Percentiles rank a stretch among this genome's conserved stretches.
These are phyloP conservation scores for Sporothrix pseudoabietina DNA, from an alignment of 2,329 filamentous ascomycete genomes.

Conservation along the genomic window DNA sequence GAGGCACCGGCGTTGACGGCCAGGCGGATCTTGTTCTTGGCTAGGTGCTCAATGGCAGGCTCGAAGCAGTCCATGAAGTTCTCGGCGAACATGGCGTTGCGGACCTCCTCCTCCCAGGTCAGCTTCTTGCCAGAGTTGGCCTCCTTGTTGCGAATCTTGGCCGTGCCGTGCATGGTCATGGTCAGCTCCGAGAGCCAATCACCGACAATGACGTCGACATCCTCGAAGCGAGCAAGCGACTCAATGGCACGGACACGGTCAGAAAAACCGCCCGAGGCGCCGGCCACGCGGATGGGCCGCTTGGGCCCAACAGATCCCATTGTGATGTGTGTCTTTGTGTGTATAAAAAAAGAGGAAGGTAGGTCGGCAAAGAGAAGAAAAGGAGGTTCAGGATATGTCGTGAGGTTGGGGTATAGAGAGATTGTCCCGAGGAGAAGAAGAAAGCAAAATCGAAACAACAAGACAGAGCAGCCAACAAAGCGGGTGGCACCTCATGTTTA, in stretches of 20 bases:
- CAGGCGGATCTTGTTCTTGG: constrained; percentile 38
- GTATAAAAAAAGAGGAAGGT: background rate
- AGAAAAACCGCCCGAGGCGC: constrained; percentile 48
- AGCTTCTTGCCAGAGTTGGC: constrained; percentile 31
- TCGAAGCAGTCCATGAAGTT: constrained; percentile 42
- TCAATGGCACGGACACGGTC: constrained; percentile 48
- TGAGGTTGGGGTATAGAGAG: background rate
- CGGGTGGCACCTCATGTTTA: background rate
- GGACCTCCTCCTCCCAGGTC: constrained; percentile 34
- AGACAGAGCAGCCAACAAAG: background rate
- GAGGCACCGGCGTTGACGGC: constrained; percentile 43
- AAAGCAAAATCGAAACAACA: background rate
- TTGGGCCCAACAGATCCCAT: constrained; percentile 35
- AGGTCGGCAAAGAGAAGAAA: background rate
- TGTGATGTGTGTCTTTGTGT: background rate
- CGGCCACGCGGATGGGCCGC: constrained; percentile 47
- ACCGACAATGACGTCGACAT: constrained; percentile 41
- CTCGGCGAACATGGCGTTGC: constrained; percentile 37
- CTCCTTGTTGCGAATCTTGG: constrained; percentile 37
- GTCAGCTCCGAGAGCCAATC: constrained; percentile 42
- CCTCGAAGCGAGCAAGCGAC: constrained; percentile 45
- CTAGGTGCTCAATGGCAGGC: constrained; percentile 40
- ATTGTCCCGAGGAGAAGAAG: background rate
- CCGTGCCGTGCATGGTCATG: constrained; percentile 41
- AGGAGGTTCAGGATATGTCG: background rate